Conservation (phyloP, 305 asterid genomes). For the Andrographis paniculata region DNA sequence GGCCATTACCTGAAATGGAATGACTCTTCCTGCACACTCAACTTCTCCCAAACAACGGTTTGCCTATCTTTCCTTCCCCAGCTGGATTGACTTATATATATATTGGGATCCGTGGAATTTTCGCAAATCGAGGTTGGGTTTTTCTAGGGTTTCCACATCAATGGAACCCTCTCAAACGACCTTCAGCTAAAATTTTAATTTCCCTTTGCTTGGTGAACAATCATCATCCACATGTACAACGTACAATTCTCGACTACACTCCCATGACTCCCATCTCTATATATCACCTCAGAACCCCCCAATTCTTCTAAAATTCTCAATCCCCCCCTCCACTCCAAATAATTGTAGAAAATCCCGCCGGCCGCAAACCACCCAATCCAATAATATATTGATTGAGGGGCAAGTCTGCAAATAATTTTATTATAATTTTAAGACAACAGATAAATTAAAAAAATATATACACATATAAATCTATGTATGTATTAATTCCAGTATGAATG, state of each 20-base stretch:
- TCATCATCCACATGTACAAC: conserved; percentile 17
- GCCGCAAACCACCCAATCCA: too few relatives aligned
- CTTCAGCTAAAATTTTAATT: neutral
- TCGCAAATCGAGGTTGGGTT: conserved; percentile 24
- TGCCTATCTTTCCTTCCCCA: conserved; percentile 7
- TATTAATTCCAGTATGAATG: too few relatives aligned
- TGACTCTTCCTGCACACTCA: too few relatives aligned
- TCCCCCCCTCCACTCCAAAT: neutral
- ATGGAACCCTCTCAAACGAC: conserved; percentile 5
- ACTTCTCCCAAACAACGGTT: conserved; percentile 17
- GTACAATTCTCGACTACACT: neutral
- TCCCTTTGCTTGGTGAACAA: conserved; percentile 25
- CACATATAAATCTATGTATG: too few relatives aligned
- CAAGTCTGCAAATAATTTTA: too few relatives aligned
- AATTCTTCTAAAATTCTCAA: neutral
- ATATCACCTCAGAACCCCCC: neutral
- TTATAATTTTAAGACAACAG: too few relatives aligned
- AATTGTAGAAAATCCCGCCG: too few relatives aligned
- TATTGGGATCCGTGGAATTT: conserved; percentile 13
- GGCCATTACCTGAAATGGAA: too few relatives aligned
- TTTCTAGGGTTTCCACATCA: conserved; percentile 40
- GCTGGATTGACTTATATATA: conserved; percentile 13
- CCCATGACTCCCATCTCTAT: neutral
- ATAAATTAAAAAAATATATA: too few relatives aligned
- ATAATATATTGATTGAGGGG: too few relatives aligned